phyloP scores from a whole-genome alignment of 441 rosid genomes.

The Mallotus japonicus region DNA sequence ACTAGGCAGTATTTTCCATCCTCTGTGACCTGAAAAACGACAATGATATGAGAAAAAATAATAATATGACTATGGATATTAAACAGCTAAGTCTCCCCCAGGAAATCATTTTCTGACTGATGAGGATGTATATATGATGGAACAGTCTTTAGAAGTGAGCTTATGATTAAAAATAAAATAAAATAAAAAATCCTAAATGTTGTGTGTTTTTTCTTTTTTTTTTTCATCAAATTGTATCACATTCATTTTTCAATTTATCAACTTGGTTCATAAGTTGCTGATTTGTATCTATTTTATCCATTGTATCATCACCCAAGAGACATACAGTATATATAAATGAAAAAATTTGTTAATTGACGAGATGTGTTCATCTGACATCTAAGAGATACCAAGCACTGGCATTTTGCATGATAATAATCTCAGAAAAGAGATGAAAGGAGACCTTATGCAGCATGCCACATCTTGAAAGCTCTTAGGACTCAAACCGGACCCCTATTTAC shows the following conservation, averaged over 20 bases:
- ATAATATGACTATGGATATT: neutral
- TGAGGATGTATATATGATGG: neutral
- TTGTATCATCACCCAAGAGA: too few relatives aligned
- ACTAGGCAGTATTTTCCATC: slow-evolving; percentile 84
- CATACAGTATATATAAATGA: too few relatives aligned
- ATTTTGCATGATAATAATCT: too few relatives aligned
- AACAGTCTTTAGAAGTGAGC: neutral
- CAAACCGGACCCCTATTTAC: neutral
- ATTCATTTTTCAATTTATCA: too few relatives aligned
- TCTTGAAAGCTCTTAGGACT: neutral
- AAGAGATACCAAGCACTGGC: neutral
- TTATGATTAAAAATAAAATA: too few relatives aligned
- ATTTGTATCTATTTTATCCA: too few relatives aligned
- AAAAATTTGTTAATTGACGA: too few relatives aligned
- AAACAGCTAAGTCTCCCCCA: neutral
- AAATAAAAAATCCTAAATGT: too few relatives aligned
- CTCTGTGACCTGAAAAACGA: slow-evolving; percentile 53
- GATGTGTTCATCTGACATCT: neutral
- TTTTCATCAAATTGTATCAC: too few relatives aligned
- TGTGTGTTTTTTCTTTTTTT: too few relatives aligned
- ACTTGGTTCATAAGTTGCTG: too few relatives aligned
- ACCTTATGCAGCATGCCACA: neutral
- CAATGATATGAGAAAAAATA: neutral
- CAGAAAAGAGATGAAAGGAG: neutral
- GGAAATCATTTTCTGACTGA: neutral